phyloP scores from a whole-genome alignment of 805 yeast species.

The Yamadazyma laniorum region DNA sequence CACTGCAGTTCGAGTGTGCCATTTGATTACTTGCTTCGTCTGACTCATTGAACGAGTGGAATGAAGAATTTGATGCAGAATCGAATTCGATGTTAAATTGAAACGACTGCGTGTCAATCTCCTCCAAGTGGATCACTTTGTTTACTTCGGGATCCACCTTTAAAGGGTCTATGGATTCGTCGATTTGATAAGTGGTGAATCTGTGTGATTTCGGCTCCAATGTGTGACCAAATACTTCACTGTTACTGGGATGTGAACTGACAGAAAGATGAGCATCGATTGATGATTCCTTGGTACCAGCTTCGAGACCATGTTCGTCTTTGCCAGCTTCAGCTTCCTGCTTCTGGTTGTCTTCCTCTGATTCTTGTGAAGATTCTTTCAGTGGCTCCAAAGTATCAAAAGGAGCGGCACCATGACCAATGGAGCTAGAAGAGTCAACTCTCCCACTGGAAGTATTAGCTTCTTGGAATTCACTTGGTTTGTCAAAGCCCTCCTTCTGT shows the following conservation, averaged over 20 bases:
- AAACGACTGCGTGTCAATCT: constrained; percentile 14
- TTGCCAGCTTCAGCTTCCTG: not conserved
- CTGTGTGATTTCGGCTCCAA: constrained; percentile 1
- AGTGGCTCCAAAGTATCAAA: too few species aligned
- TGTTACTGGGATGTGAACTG: not conserved
- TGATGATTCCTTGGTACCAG: too few species aligned
- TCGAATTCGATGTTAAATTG: constrained; percentile 13
- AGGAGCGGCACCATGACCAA: too few species aligned
- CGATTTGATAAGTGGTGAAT: not conserved
- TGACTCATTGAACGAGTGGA: constrained; percentile 10
- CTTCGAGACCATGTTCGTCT: not conserved
- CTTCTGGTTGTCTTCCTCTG: not conserved
- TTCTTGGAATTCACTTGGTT: not conserved
- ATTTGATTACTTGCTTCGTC: not conserved
- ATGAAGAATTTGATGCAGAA: constrained; percentile 6
- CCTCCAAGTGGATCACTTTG: constrained; percentile 9
- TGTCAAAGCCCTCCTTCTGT: not conserved
- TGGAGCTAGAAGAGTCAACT: not conserved
- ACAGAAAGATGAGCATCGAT: too few species aligned
- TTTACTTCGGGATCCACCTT: constrained; percentile 9
- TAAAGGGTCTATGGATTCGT: constrained; percentile 5
- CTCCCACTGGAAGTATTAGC: not conserved
- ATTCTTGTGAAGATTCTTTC: not conserved
- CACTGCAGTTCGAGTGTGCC: constrained; percentile 2
- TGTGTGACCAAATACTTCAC: not conserved